Base-by-base conservation (phyloP, 805 yeast species). In the Candida ortonii region DNA sequence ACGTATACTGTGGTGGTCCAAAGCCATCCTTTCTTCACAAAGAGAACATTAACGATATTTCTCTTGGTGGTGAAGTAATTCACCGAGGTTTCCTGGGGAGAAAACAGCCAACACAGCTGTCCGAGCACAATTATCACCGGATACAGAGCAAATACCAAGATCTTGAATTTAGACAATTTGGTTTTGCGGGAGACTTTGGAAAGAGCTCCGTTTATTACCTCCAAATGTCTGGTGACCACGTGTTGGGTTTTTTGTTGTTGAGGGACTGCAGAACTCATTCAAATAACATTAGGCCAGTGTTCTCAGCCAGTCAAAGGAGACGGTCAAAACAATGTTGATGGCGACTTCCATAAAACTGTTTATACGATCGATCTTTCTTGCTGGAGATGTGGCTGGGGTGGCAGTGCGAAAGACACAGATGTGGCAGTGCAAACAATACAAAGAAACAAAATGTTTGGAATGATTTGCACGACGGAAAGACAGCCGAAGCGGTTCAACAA, bases 11-110 rank as follows among this genome's bases (percentile, higher is more conserved):
- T 5, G 0, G 77, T 58, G 1, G 95, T 88, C 97, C 97, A 93
- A 11, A 76, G 68, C 97, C 97, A 93, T 2, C 97, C 97, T 16
- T 70, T 71, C 51, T 90, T 93, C 23, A 90, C 96, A 55, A 93
- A 85, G 6, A 71, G 29, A 14, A 70, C 70, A 58, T 90, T 90
- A 41, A 89, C 53, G 12, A 87, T 20, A 53, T 86, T 87, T 32
- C 73, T 69, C 61, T 85, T 87, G 36, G 78, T 66, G 32, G 73
- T 71, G 57, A 67, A 73, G 58, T 70, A 72, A 45, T 70, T 66
- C 59, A 66, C 57, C 18, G 71, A 65, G 38, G 66, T 68, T 32
- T 70, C 78, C 12, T 53, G 39, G 13, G 71, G 73, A 5, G 79
- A 64, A 16, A 62, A 47, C 16, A 53, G 39, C 46, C 68, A 70